phyloP scores from a whole-genome alignment of 2,329 filamentous ascomycete genomes.

The Stemphylium lycopersici region DNA sequence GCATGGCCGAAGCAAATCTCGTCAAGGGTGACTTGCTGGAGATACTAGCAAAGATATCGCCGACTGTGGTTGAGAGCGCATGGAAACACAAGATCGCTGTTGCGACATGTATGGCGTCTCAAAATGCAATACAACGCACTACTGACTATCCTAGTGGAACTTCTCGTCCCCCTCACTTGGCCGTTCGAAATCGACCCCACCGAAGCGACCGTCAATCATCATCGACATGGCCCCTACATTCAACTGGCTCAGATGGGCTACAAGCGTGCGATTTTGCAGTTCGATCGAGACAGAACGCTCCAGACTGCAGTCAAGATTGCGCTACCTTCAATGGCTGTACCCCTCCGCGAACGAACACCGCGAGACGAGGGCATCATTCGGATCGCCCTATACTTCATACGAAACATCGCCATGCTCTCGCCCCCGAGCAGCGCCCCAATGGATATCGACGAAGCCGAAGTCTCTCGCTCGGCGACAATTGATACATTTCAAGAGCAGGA shows the following conservation, averaged over 20 bases:
- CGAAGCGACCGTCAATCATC: constrained; percentile 89
- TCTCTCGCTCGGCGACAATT: constrained; percentile 85
- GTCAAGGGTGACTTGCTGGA: constrained; percentile 87
- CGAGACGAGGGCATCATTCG: constrained; percentile 93
- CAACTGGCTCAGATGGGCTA: constrained; percentile 87
- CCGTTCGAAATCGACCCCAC: constrained; percentile 80
- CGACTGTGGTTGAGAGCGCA: constrained; percentile 72
- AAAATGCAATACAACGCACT: accelerated
- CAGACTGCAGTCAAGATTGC: constrained; percentile 81
- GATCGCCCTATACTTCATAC: constrained; percentile 83
- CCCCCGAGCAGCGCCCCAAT: constrained; percentile 74
- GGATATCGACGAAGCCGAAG: constrained; percentile 87
- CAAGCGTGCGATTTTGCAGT: constrained; percentile 86
- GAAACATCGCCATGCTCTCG: constrained; percentile 86
- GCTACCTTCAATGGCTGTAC: constrained; percentile 82
- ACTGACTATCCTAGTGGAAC: constrained; percentile 65
- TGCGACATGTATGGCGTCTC: constrained; percentile 65
- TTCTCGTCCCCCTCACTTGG: constrained; percentile 93
- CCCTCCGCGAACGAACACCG: constrained; percentile 74
- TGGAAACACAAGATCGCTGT: constrained; percentile 80
- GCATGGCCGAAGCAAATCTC: constrained; percentile 89
- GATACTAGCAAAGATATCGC: constrained; percentile 78
- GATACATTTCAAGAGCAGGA: constrained; percentile 91
- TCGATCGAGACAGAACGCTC: constrained; percentile 76
- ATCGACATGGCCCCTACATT: constrained; percentile 87